Evolutionary conservation across 2,329 filamentous ascomycete species (phyloP), one percentile per base, ranked within the genome.

Genomic region (Claviceps arundinis): DNA sequence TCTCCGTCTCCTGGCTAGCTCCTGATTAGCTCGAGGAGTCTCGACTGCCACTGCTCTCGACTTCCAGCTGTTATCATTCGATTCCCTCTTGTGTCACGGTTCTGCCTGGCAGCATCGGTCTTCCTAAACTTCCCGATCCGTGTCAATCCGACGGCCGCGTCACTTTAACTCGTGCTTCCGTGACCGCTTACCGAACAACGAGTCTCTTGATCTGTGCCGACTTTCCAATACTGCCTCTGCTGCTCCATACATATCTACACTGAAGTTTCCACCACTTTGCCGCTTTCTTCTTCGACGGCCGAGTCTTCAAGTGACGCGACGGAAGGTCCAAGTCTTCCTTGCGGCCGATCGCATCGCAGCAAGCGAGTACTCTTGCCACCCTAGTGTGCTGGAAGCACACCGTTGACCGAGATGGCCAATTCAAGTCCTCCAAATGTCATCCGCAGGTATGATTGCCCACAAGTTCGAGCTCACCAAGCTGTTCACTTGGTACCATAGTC

Each of bases 341-440:
- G 37, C 22, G 24, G 24, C 37, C 19, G 16, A 34, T 34, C 26
- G n/a, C 47, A 17, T 19, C 9, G 37, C 7, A 26, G 30, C 30
- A 26, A 40, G 14, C 30, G n/a, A 26, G 14, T 11, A 17, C 17
- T 37, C 24, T 37, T n/a, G 14, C 16, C 43, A 26, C 16, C 26
- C 34, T 16, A 6, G 26, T 19, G 24, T 49, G 26, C 13, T 17
- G 4, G 14, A 17, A 24, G 34, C 17, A 45, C 19, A 17, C 30
- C 11, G 2, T 19, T n/a, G 41, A 24, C 16, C 43, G 66, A 58
- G 57, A 76, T 76, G 73, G 64, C 71, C 42, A 69, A 67, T 59
- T 62, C 66, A 60, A 74, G 66, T 61, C 65, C 69, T 51, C 69
- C 75, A 59, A 80, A 80, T 64, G 78, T 81, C 55, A 82, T 82